Evolutionary conservation across 148 eudicot species (phyloP), one percentile per base, ranked within the genome.

Genomic region (Camellia lanceoleosa): DNA sequence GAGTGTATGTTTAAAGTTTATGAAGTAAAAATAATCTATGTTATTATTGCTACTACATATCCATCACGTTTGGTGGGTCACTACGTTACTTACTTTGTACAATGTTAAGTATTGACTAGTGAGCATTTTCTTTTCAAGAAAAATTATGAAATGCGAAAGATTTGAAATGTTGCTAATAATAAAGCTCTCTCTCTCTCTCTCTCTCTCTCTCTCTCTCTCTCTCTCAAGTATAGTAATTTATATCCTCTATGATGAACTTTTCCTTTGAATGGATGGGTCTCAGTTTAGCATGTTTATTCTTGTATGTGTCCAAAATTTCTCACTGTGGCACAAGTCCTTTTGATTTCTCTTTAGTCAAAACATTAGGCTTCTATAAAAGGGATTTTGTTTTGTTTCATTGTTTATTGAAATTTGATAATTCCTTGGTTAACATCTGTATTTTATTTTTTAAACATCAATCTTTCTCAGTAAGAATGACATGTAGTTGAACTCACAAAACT

Each of bases 401-500:
- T 0, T 9, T 4, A 60, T 60, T 60, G 64, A 15, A 60, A 60
- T 60, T 60, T 60, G 64, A 60, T 60, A 60, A 60, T 60, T 60
- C 64, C 5, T 49, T 49, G 19, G 52, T 18, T 16, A 18, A 15
- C 19, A 3, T 66, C 9, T 66, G 7, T 7, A 16, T 7, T 23
- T 66, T 7, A 8, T 66, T 23, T 23, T 66, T 66, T 68, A 43
- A 72, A n/a, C 38, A 49, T 49, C 16, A 19, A 12, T 72, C 59
- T 72, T 58, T 14, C 20, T 58, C 19, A n/a, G 54, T 65, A 55
- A 43, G 44, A 62, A 13, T 10, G 18, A 30, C 65, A 54, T 76
- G 78, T 51, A 73, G 56, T 19, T 75, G 46, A 61, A 42, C 49
- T 78, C n/a, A 58, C 56, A 62, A 56, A 77, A 52, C 49, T 52